Evolutionary conservation across 495 filamentous ascomycete genomes (phyloP), one percentile per base, ranked within the genome.

Genomic region (Hypoxylon trugodes): DNA sequence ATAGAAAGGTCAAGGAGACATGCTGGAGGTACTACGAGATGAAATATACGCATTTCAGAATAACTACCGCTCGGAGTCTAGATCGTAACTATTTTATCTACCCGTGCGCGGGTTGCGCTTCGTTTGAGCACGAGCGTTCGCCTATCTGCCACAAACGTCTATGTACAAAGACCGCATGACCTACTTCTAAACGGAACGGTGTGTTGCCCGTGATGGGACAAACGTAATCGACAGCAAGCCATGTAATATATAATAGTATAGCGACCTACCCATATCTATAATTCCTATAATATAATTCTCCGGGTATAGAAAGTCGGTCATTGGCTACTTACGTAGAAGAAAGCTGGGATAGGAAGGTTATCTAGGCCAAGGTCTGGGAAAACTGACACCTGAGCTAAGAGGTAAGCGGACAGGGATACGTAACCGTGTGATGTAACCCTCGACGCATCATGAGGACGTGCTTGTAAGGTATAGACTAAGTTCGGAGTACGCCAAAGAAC

Each of bases 281-380:
- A n/a, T n/a, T n/a, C n/a, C n/a, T n/a, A 26, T 3, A 16, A 25
- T 15, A 33, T 13, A 21, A 12, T 3, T 10, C 12, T n/a, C n/a
- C 13, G 12, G 4, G 38, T 4, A 35, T 16, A 22, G n/a, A 26
- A 48, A 13, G 26, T 30, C 19, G 32, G 21, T 57, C 22, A 42
- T 13, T 9, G 33, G 30, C n/a, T 43, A 12, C 21, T 8, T 61
- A 15, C 32, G 40, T 28, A 38, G 33, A 30, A 13, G 41, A 1
- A 28, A 40, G 16, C 49, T 35, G 10, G 59, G 49, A 61, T 61
- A 61, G 59, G 49, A 61, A 61, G 49, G 49, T 61, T 61, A 35
- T 54, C 50, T 48, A 6, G 16, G 49, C 25, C 13, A 54, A 61
- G 22, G 40, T 54, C 59, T 15, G 3, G 26, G 16, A 19, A 6